These are phyloP conservation scores for Dipodascus albidus DNA, from an alignment of 805 yeast species.

Conservation along the genomic window DNA sequence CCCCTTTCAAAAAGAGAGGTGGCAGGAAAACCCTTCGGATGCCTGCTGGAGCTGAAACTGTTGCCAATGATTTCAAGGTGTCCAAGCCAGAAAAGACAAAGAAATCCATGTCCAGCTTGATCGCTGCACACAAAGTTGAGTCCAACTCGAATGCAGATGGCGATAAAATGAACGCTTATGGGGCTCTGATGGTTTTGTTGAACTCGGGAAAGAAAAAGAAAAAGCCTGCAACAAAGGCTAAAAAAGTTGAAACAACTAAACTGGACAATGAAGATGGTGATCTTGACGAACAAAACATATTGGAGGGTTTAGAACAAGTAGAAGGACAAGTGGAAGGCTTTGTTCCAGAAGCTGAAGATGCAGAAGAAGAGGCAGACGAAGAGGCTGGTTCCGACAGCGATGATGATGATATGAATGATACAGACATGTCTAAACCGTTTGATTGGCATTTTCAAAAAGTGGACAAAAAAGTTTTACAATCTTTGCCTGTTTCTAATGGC, in stretches of 20 bases:
- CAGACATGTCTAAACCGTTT: conserved; percentile 51
- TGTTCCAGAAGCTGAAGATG: conserved; percentile 21
- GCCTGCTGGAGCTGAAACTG: conserved; percentile 2
- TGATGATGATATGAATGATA: conserved; percentile 31
- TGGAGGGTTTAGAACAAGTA: conserved; percentile 3
- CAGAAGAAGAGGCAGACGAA: conserved; percentile 18
- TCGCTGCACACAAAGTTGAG: not conserved
- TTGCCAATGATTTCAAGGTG: conserved; percentile 6
- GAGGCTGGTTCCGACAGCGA: conserved; percentile 24
- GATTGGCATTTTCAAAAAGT: conserved; percentile 59
- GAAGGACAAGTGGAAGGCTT: conserved; percentile 13
- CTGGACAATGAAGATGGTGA: conserved; percentile 21
- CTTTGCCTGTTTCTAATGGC: conserved; percentile 9
- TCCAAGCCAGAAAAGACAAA: conserved; percentile 11
- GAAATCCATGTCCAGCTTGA: conserved; percentile 18
- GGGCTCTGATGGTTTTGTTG: conserved; percentile 54
- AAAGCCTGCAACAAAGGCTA: conserved; percentile 3
- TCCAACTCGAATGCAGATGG: conserved; percentile 13
- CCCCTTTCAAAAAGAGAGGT: conserved; percentile 3
- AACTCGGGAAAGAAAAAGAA: conserved; percentile 32
- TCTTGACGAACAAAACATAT: conserved; percentile 8
- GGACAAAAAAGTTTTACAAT: conserved; percentile 7
- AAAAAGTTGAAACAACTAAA: conserved; percentile 3
- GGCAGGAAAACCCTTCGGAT: not conserved
- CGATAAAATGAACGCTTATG: conserved; percentile 39